Percentiles rank a stretch among this genome's conserved stretches.
Conservation (phyloP, 2,329 filamentous ascomycete species). For the Fusarium ambrosium region DNA sequence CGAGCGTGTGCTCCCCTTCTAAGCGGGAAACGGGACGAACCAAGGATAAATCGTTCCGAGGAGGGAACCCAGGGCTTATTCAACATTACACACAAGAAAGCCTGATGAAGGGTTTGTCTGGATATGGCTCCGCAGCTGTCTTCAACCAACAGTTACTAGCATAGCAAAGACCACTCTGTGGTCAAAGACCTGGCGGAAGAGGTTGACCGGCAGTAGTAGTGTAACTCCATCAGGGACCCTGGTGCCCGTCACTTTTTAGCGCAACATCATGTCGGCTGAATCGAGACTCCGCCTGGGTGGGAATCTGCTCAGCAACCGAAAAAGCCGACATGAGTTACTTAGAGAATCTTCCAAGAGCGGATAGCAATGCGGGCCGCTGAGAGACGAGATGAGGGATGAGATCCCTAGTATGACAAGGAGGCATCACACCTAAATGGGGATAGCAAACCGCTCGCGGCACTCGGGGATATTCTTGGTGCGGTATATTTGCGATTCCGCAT, state of each 20-base stretch:
- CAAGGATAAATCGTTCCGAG: not conserved
- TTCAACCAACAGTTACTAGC: not conserved
- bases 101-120: not conserved
- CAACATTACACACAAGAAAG: not conserved
- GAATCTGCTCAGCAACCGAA: not conserved
- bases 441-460: not conserved
- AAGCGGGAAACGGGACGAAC: not conserved
- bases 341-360: not conserved
- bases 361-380: not conserved
- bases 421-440: not conserved
- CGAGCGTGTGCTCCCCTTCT: not conserved
- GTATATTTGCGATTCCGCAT: not conserved
- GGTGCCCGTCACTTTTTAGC: not conserved
- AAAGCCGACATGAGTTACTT: not conserved
- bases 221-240: constrained; percentile 2
- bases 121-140: not conserved
- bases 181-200: not conserved
- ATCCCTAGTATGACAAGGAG: not conserved
- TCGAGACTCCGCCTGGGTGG: not conserved
- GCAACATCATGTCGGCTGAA: not conserved
- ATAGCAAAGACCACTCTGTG: not conserved
- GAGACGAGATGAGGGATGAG: not conserved
- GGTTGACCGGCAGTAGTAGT: not conserved
- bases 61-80: not conserved
- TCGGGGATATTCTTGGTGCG: not conserved